Evolutionary conservation across 345 rosid genomes (phyloP), one percentile per base, ranked within the genome.

Genomic region (Geranium brycei): DNA sequence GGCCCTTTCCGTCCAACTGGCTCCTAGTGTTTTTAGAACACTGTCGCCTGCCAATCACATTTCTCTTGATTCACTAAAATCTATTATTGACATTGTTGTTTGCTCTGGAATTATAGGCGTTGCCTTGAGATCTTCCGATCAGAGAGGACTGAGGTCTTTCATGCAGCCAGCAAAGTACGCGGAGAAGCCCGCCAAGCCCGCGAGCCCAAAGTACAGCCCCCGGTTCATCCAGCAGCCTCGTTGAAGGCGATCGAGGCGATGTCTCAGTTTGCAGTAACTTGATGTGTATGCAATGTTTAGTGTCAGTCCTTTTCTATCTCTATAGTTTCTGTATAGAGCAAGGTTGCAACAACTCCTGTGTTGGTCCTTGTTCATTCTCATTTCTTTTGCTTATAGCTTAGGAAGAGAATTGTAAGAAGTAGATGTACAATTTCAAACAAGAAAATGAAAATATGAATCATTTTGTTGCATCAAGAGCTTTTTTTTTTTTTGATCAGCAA

Each of bases 191-290:
- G 69, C 76, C 1, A 84, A 78, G 72, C 66, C 71, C 66, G 73
- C 73, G 60, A 76, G 70, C 62, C 66, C 73, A 31, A 78, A 73
- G 70, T 60, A 67, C 77, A 69, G 85, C 61, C 77, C 83, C 7
- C 73, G 86, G 62, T 64, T 67, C 82, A 83, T 81, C 31, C 84
- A 79, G 72, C 86, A 81, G 67, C 86, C 88, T 31, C 86, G 84
- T 28, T 79, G 77, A 83, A 76, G 17, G 30, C 19, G 5, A 17
- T 7, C 2, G 19, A 7, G 19, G 13, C 12, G 18, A 58, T 0
- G 16, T 58, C 10, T 18, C 30, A 5, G 60, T 15, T 17, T 58
- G 28, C 28, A 23, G 28, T 23, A 2, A 23, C 28, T 23, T 23
- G 28, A 23, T 23, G 10, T 35, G 41, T 35, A 35, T 35, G 41